Conservation (phyloP, 31 red algal genomes). For the Porphyra umbilicalis region DNA sequence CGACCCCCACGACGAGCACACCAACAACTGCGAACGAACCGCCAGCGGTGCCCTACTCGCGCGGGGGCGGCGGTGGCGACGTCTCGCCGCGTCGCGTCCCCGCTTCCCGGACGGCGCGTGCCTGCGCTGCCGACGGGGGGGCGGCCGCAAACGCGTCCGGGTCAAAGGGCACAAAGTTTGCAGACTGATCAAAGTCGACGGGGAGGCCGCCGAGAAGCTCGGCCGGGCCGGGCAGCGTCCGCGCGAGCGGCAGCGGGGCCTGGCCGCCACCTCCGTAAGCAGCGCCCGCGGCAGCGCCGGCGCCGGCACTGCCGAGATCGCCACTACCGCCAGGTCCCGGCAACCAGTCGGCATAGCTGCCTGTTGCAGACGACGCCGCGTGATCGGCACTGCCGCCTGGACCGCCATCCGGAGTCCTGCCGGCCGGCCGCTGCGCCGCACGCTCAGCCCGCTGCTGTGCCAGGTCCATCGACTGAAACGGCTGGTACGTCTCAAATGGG, state of each 20-base stretch:
- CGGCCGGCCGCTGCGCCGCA: not conserved
- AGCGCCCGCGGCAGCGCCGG: not conserved
- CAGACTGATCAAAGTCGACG: not conserved
- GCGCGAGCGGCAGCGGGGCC: not conserved
- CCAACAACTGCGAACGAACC: too few species aligned
- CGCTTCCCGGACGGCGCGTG: not conserved
- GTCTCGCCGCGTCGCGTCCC: too few species aligned
- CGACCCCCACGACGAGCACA: too few species aligned
- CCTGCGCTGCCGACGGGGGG: not conserved
- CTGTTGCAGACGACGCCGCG: not conserved
- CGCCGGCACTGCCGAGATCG: too few species aligned
- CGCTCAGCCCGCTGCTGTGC: not conserved
- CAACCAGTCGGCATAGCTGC: not conserved
- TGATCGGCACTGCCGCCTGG: too few species aligned
- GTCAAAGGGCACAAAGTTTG: conserved; percentile 2
- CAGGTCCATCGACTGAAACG: not conserved
- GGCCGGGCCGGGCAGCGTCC: not conserved
- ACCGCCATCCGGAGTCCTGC: too few species aligned
- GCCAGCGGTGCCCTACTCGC: too few species aligned
- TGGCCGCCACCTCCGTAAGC: not conserved
- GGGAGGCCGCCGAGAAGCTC: not conserved
- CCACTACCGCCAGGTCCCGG: not conserved
- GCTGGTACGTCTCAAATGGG: not conserved
- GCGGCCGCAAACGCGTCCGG: not conserved
- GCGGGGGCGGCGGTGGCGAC: too few species aligned